Evolutionary conservation across 192 early-diverging fungal genomes (phyloP).

Genomic region (Chytriomyces sp.): DNA sequence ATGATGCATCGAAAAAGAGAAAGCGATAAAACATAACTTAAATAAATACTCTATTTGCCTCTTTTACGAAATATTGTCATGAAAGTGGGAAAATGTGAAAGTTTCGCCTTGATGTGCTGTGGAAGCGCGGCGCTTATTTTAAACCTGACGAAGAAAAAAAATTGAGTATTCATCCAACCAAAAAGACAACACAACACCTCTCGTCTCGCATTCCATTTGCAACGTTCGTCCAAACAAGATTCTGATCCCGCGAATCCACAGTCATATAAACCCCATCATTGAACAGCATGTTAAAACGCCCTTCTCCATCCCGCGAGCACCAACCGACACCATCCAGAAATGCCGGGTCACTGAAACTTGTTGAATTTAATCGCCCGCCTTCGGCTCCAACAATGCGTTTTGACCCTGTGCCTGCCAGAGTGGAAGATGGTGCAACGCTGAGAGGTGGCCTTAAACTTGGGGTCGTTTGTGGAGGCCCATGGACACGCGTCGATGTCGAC

Average conservation of each 20-base stretch:
- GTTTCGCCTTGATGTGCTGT: conserved; percentile 43
- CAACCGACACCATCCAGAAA: conserved; percentile 52
- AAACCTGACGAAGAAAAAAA: conserved; percentile 34
- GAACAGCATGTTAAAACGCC: conserved; percentile 57
- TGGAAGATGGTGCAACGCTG: background rate
- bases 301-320: conserved; percentile 47
- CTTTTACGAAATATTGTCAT: conserved; percentile 25
- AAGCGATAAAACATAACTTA: too few relatives aligned
- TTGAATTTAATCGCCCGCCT: background rate
- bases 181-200: background rate
- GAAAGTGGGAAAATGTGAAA: conserved; percentile 56
- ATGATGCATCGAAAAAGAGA: too few relatives aligned
- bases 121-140: conserved; percentile 51
- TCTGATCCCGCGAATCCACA: conserved; percentile 50
- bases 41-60: too few relatives aligned
- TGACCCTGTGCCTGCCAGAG: background rate
- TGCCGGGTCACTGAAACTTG: conserved; percentile 18
- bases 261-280: conserved; percentile 49
- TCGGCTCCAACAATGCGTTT: background rate
- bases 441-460: background rate
- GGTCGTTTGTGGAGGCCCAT: background rate
- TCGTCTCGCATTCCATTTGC: background rate
- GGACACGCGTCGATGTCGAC: background rate
- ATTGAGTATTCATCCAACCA: background rate
- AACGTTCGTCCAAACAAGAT: conserved; percentile 42